Evolutionary conservation across 139 green algal species (phyloP).

Genomic region (Chlamydomonas sp.): DNA sequence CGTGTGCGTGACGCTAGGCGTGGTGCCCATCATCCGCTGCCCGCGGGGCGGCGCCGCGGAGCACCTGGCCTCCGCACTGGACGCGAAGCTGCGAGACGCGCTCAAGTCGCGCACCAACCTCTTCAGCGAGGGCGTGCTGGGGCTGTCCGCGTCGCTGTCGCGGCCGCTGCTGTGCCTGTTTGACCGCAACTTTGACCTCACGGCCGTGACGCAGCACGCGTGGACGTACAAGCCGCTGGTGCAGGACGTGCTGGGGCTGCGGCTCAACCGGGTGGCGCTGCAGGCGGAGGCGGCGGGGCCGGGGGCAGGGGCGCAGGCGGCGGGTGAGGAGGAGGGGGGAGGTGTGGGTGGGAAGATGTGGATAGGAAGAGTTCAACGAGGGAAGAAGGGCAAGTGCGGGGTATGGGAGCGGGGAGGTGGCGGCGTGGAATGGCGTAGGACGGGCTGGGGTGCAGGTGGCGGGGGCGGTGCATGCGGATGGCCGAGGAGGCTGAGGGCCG

Average conservation of each 20-base stretch:
- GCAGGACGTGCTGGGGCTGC: slow-evolving; percentile 91
- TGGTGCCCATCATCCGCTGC: slow-evolving; percentile 95
- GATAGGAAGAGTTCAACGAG: too few species aligned
- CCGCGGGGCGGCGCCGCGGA: slow-evolving; percentile 92
- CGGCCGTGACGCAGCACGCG: slow-evolving; percentile 85
- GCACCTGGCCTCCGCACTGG: slow-evolving; percentile 88
- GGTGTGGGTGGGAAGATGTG: too few species aligned
- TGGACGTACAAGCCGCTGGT: slow-evolving; percentile 99
- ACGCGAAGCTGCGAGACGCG: slow-evolving; percentile 82
- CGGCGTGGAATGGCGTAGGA: too few species aligned
- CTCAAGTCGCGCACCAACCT: slow-evolving; percentile 80
- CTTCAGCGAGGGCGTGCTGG: slow-evolving; percentile 71
- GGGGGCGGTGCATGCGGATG: neutral
- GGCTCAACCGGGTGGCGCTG: slow-evolving; percentile 88
- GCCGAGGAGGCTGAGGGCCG: neutral
- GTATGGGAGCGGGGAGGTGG: too few species aligned
- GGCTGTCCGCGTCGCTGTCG: slow-evolving; percentile 71
- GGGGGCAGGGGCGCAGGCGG: slow-evolving; percentile 30
- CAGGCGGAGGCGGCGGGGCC: slow-evolving; percentile 35
- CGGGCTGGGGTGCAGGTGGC: neutral
- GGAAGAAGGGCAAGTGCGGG: too few species aligned
- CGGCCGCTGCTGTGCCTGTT: slow-evolving; percentile 96
- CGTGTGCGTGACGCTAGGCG: slow-evolving; percentile 87
- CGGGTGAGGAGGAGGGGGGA: neutral
- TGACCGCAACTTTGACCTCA: slow-evolving; percentile 98